Evolutionary conservation across 2,329 filamentous ascomycete genomes (phyloP).

Genomic region (Curvularia eragrostidis): DNA sequence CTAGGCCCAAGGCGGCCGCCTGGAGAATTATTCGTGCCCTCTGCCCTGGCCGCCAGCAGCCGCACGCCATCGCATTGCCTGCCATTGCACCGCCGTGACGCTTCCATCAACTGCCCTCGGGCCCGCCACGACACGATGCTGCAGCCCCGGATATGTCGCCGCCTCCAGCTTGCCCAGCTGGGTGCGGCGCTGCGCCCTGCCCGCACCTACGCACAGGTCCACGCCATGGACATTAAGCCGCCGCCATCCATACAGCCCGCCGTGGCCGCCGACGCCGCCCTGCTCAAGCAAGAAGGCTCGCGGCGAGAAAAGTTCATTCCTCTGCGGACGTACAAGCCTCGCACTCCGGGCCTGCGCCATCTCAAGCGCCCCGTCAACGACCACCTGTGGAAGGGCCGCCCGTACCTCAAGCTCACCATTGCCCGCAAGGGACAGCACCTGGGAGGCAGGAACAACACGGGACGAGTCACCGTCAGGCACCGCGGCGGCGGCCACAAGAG

Average conservation of each 20-base stretch:
- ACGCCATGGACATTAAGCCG: constrained; percentile 45
- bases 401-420: constrained; percentile 81
- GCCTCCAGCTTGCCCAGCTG: constrained; percentile 58
- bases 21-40: constrained; percentile 43
- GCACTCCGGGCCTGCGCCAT: constrained; percentile 91
- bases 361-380: constrained; percentile 92
- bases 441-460: constrained; percentile 89
- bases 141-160: constrained; percentile 68
- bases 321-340: constrained; percentile 88
- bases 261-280: constrained; percentile 36
- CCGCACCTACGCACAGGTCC: constrained; percentile 62
- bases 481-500: constrained; percentile 90
- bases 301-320: constrained; percentile 50
- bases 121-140: constrained; percentile 59
- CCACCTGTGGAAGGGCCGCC: constrained; percentile 93
- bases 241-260: constrained; percentile 45
- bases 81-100: constrained; percentile 29
- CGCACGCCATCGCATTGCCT: constrained; percentile 25
- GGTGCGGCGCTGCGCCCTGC: constrained; percentile 56
- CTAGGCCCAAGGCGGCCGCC: constrained; percentile 36
- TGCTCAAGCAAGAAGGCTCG: constrained; percentile 33
- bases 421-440: constrained; percentile 92
- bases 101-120: constrained; percentile 22
- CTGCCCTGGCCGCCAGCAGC: constrained; percentile 28
- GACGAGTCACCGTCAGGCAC: constrained; percentile 86